Evolutionary conservation across 768 basidiomycete genomes (phyloP).

Genomic region (Termitomyces sp.): DNA sequence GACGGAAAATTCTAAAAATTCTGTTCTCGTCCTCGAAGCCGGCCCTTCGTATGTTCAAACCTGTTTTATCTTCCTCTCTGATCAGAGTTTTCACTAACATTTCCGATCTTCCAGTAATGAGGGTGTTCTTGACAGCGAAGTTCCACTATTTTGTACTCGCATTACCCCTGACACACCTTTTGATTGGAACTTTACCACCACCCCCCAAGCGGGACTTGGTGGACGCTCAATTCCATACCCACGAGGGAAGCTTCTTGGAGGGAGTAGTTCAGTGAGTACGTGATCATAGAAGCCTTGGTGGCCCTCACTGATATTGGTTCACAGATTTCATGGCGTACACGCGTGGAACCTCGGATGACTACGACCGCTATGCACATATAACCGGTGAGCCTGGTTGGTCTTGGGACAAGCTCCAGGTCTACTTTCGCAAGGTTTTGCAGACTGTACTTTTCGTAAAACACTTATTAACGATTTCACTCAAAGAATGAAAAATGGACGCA

Average conservation of each 20-base stretch:
- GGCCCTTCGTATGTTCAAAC: conserved; percentile 12
- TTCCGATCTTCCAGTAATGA: conserved; percentile 1
- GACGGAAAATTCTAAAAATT: too few species aligned
- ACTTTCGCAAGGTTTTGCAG: conserved; percentile 16
- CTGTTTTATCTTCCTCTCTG: not conserved
- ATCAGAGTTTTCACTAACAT: too few species aligned
- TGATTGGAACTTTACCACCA: conserved; percentile 27
- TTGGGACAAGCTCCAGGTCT: conserved; percentile 19
- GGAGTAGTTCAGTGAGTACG: conserved; percentile 22
- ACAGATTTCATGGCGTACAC: conserved; percentile 17
- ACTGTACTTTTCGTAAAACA: not conserved
- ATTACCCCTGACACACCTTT: conserved; percentile 7
- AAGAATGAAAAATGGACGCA: conserved; percentile 24
- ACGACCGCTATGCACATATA: conserved; percentile 19
- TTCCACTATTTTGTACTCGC: conserved; percentile 12
- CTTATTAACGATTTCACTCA: not conserved
- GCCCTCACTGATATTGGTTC: not conserved
- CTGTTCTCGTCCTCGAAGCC: conserved; percentile 14
- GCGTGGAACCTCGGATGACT: conserved; percentile 24
- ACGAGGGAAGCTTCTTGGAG: conserved; percentile 22
- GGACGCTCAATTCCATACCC: conserved; percentile 20
- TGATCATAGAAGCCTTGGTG: not conserved
- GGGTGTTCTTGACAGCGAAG: conserved; percentile 6
- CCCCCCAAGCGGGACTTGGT: conserved; percentile 19
- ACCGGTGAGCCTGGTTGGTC: conserved; percentile 26